Evolutionary conservation across 2,329 filamentous ascomycete species (phyloP), one percentile per base, ranked within the genome.

Genomic region (Nannizziopsis barbatae): DNA sequence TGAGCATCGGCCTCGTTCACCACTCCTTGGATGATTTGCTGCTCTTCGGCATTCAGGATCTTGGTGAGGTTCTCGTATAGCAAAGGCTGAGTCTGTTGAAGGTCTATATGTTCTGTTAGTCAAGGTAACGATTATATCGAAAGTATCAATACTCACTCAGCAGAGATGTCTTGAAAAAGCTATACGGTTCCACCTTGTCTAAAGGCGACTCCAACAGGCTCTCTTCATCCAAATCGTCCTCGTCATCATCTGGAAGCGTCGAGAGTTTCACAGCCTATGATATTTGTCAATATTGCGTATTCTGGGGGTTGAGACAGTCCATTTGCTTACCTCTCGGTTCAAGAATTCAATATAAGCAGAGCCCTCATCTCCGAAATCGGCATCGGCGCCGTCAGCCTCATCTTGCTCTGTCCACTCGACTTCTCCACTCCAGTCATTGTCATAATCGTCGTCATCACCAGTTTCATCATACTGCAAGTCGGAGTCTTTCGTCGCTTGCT

Each of bases 331-430:
- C 73, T 96, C 90, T 64, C 93, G 85, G 58, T 90, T 93, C 22
- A 98, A 70, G 72, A 98, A 98, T 57, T 96, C 89, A 41, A 98
- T 78, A 64, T 98, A 98, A 5, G 90, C 87, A 18, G 85, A 84
- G 64, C 86, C 92, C 68, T 96, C 90, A 59, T 95, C 90, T 61
- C 88, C 85, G 58, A 81, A 75, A 53, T 95, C 83, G 2, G 65
- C 66, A 47, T 77, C 77, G 36, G 66, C 73, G 22, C 67, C 68
- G 54, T 86, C 85, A 22, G 79, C 78, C 20, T 76, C 76, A 41
- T 79, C 79, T 53, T 79, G 76, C 43, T 76, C 74, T 42, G 75
- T 75, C 79, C 79, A 81, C 50, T 84, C 82, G 33, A 83, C 77
- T 55, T 87, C 85, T 38, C 75, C 81, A 50, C 81, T 79, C 87